Conservation (phyloP, 257 asterid genomes). For the Solanum ahanhuiri region DNA sequence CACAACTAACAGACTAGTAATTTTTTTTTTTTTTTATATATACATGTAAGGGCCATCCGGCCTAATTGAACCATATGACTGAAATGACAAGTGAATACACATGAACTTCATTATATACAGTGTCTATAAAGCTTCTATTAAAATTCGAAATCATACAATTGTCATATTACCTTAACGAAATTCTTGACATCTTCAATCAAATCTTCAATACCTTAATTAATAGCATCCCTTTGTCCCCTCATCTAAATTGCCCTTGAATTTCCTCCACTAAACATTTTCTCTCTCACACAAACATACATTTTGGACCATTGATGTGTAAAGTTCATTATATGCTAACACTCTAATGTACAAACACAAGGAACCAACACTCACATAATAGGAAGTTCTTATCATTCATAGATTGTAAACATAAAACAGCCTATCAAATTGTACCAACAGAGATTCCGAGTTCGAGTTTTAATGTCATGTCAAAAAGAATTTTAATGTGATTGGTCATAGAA, state of each 20-base stretch:
- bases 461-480: not conserved
- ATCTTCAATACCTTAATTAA: too few relatives aligned
- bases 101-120: too few relatives aligned
- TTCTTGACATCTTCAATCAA: too few relatives aligned
- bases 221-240: not conserved
- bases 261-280: not conserved
- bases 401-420: not conserved
- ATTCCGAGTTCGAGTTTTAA: not conserved
- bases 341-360: not conserved
- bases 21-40: too few relatives aligned
- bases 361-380: not conserved
- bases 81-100: too few relatives aligned
- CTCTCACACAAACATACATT: not conserved
- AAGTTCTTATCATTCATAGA: not conserved
- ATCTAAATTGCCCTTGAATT: not conserved
- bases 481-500: not conserved
- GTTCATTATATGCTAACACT: not conserved
- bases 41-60: too few relatives aligned
- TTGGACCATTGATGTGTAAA: not conserved
- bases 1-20: too few relatives aligned
- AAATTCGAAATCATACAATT: too few relatives aligned
- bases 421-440: not conserved
- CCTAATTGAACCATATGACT: too few relatives aligned
- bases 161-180: too few relatives aligned
- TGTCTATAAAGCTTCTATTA: too few relatives aligned